Evolutionary conservation across 768 basidiomycete genomes (phyloP), one percentile per base, ranked within the genome.

Genomic region (Lactarius hatsudake): DNA sequence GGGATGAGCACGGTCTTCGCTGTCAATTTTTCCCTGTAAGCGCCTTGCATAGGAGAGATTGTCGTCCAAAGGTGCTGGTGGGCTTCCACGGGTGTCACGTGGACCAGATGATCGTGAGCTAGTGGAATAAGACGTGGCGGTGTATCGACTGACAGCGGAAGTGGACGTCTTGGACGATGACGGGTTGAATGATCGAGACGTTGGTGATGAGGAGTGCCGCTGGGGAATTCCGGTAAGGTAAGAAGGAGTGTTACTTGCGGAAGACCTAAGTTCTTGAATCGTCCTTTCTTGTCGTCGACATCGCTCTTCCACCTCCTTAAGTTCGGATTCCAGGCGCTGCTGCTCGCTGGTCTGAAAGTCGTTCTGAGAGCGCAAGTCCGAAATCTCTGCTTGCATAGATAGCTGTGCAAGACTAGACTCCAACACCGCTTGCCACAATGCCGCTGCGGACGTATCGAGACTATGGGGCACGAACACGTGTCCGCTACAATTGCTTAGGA

Each of bases 401-500:
- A 89, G 76, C 5, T 84, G 78, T 7, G 75, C 74, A 26, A 87
- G 71, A 69, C 85, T 88, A 2, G 84, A 81, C 34, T 84, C 81
- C 38, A 86, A 68, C 17, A 86, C 68, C 3, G 79, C 72, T 34
- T 77, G 72, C n/a, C 76, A 76, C 66, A 76, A 68, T 6, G 71
- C 69, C 5, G 67, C 61, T 30, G 73, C 51, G 18, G 75, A 74
- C 20, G 62, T 32, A 48, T 68, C 65, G 45, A 60, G 62, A 28
- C 72, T 67, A 23, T 72, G 77, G 1, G 83, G 77, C 15, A 82
- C 73, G 69, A 87, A 82, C 59, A 86, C 74, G 64, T 89, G 84
- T 0, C 83, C 87, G 0, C 86, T 87, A 69, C 81, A 88, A 61
- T 87, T 81, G 3, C 79, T 76, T 28, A 90, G 79, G 3, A 89